phyloP scores from a whole-genome alignment of 306 rosid species.

The Begonia fuchsioides region DNA sequence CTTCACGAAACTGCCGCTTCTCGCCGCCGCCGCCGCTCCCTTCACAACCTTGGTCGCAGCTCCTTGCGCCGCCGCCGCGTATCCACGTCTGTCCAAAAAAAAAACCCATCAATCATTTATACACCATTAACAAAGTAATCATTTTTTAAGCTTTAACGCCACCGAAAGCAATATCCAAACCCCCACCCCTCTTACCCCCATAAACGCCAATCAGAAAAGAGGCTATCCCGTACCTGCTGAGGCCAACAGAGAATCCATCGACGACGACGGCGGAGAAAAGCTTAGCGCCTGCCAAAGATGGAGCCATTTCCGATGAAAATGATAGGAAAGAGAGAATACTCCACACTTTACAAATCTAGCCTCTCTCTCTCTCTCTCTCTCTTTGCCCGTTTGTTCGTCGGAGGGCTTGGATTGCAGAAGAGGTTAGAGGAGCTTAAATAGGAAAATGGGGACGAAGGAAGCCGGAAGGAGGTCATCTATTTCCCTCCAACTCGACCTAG shows the following conservation, averaged over 20 bases:
- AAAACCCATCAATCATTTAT: not conserved
- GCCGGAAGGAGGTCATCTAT: not conserved
- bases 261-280: constrained; percentile 30
- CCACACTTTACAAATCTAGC: not conserved
- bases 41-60: too few species aligned
- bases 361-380: not conserved
- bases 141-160: not conserved
- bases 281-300: constrained; percentile 12
- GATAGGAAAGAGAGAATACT: too few species aligned
- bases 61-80: constrained; percentile 38
- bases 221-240: constrained; percentile 27
- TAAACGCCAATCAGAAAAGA: too few species aligned
- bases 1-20: constrained; percentile 14
- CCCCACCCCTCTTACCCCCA: too few species aligned
- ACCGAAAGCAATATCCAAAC: not conserved
- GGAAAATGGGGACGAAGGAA: not conserved
- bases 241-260: constrained; percentile 27
- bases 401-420: not conserved
- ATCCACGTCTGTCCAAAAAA: constrained; percentile 59
- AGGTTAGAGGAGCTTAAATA: not conserved
- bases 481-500: not conserved
- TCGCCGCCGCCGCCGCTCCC: constrained; percentile 15
- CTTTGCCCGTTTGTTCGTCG: too few species aligned
- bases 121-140: not conserved
- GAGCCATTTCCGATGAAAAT: too few species aligned